These are phyloP conservation scores for Talaromyces ruber DNA, from an alignment of 495 filamentous ascomycete species.

Conservation along the genomic window DNA sequence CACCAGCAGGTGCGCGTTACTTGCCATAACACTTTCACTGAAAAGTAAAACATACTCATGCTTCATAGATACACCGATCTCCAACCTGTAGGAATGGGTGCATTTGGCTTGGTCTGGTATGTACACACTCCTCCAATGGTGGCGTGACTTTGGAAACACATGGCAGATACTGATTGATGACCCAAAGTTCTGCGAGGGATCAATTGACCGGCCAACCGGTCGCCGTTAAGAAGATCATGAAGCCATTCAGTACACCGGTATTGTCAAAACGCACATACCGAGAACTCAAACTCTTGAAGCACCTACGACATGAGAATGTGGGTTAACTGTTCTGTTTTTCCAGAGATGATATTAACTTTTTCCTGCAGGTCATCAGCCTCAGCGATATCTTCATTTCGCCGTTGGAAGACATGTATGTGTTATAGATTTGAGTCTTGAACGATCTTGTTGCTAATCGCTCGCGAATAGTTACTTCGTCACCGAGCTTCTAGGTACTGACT, in stretches of 20 bases:
- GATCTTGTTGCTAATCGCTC: slow-evolving; percentile 11
- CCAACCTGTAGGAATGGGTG: slow-evolving; percentile 98
- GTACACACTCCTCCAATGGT: slow-evolving; percentile 12
- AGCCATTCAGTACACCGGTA: slow-evolving; percentile 97
- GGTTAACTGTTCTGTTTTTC: slow-evolving; percentile 2
- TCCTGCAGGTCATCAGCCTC: slow-evolving; percentile 78
- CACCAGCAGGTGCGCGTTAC: slow-evolving; percentile 73
- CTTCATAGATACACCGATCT: slow-evolving; percentile 81
- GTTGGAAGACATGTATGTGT: slow-evolving; percentile 90
- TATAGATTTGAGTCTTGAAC: background rate
- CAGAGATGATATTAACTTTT: slow-evolving; percentile 15
- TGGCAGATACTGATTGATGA: background rate
- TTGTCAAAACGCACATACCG: slow-evolving; percentile 95
- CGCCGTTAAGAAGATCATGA: slow-evolving; percentile 99
- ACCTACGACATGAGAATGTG: slow-evolving; percentile 95
- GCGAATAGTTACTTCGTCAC: slow-evolving; percentile 84
- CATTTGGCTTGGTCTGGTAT: slow-evolving; percentile 97
- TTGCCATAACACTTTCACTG: background rate
- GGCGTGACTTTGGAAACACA: slow-evolving; percentile 1
- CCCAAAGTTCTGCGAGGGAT: slow-evolving; percentile 80
- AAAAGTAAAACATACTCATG: background rate
- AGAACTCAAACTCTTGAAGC: slow-evolving; percentile 94
- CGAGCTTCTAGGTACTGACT: slow-evolving; percentile 91
- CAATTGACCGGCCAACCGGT: slow-evolving; percentile 93
- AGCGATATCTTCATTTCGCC: slow-evolving; percentile 99